These are phyloP conservation scores for Fusarium tjaetaba DNA, from an alignment of 2,329 filamentous ascomycete species.

Conservation along the genomic window DNA sequence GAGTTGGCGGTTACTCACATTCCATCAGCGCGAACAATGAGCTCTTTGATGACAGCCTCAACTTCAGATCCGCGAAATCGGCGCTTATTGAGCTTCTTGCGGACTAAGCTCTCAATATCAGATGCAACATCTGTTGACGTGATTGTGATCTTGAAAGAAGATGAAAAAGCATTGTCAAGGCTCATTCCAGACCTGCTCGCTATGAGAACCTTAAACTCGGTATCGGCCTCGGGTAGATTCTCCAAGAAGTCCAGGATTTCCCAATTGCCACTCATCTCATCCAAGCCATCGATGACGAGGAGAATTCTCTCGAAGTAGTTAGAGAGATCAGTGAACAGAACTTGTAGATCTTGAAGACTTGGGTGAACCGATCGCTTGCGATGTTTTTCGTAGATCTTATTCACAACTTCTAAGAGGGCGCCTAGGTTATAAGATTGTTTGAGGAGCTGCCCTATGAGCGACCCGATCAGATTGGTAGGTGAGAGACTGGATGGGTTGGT, in stretches of 20 bases:
- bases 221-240: not conserved
- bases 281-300: not conserved
- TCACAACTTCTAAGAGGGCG: not conserved
- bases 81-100: not conserved
- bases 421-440: not conserved
- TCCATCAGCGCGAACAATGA: fast-evolving
- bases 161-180: not conserved
- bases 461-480: not conserved
- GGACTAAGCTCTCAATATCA: not conserved
- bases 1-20: not conserved
- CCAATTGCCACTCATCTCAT: not conserved
- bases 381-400: not conserved
- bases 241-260: not conserved
- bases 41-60: not conserved
- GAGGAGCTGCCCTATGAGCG: not conserved
- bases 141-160: not conserved
- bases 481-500: not conserved
- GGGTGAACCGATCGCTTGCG: not conserved
- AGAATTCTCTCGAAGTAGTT: not conserved
- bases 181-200: not conserved
- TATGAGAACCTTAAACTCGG: not conserved
- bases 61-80: not conserved
- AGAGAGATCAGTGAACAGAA: fast-evolving
- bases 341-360: not conserved
- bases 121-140: not conserved